phyloP scores from a whole-genome alignment of 108 stramenopile genomes.

The Skeletonema tropicum region DNA sequence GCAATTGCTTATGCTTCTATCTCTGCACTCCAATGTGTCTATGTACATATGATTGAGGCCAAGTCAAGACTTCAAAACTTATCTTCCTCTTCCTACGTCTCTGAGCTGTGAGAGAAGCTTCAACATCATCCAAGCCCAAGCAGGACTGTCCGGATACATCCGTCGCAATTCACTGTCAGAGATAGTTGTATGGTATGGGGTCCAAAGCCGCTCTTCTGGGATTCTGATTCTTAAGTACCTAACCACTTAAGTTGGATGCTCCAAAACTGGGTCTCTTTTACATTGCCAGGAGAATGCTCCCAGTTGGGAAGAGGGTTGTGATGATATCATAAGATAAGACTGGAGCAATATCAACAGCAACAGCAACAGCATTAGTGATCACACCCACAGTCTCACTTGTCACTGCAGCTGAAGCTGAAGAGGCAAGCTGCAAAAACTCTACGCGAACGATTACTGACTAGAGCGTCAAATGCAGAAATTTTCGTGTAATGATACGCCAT shows the following conservation, averaged over 20 bases:
- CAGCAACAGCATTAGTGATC: background rate
- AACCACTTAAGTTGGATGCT: constrained; percentile 37
- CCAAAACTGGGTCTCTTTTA: constrained; percentile 89
- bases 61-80: too few species aligned
- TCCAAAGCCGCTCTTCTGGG: too few species aligned
- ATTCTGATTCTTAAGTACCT: too few species aligned
- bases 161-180: background rate
- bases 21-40: too few species aligned
- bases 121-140: constrained; percentile 46
- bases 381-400: constrained; percentile 21
- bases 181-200: background rate
- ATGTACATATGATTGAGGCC: too few species aligned
- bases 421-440: constrained; percentile 84
- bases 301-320: constrained; percentile 89
- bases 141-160: constrained; percentile 66
- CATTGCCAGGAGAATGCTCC: constrained; percentile 85
- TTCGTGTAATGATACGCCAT: background rate
- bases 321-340: background rate
- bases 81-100: too few species aligned
- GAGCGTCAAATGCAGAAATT: constrained; percentile 27
- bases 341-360: background rate
- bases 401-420: constrained; percentile 91
- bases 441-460: constrained; percentile 61
- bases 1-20: too few species aligned
- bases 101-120: constrained; percentile 24